Base-by-base conservation (phyloP, 208 protist genomes). In the Angomonas deanei region DNA sequence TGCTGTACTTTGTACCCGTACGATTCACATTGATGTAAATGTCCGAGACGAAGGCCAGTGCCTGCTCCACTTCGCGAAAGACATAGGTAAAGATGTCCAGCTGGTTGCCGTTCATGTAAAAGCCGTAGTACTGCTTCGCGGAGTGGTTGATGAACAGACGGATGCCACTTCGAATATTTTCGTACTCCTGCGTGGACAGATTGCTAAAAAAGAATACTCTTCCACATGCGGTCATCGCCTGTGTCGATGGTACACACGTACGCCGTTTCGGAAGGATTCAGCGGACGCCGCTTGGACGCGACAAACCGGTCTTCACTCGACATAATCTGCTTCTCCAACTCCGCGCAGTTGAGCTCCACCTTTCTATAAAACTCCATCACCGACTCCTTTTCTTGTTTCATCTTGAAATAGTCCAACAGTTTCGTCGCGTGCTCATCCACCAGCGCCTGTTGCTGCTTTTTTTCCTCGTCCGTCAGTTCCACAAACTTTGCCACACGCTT, bases 91-190 rank as follows among this genome's bases (percentile, higher is more conserved):
- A 88, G 10, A 95, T 68, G 50, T 91, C 84, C 1, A 59, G 66
- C 47, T 79, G 64, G 71, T 95, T 91, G 61, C 86, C 85, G 65
- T 86, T 91, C 73, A 95, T 85, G 36, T 88, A 60, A 57, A 95
- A 81, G 24, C 86, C 89, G 34, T 84, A 80, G 65, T 82, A 78
- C 54, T 78, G 70, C 52, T 83, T 72, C 23, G 83, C 88, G 53
- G 68, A 47, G 27, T 54, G 70, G 62, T 89, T 66, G n/a, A 89
- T 73, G 53, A 78, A 63, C 19, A 39, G 31, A 1, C 68, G 64
- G 24, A 93, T 72, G 13, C 58, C 73, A 57, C 76, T 75, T 23
- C 75, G 78, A 33, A 93, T 54, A 21, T 42, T 47, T 21, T 61
- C 33, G 34, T 91, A 79, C 47, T 88, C 71, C 26, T 67, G 58